Base-by-base conservation (phyloP, 345 rosid species). In the Melaleuca alternifolia region DNA sequence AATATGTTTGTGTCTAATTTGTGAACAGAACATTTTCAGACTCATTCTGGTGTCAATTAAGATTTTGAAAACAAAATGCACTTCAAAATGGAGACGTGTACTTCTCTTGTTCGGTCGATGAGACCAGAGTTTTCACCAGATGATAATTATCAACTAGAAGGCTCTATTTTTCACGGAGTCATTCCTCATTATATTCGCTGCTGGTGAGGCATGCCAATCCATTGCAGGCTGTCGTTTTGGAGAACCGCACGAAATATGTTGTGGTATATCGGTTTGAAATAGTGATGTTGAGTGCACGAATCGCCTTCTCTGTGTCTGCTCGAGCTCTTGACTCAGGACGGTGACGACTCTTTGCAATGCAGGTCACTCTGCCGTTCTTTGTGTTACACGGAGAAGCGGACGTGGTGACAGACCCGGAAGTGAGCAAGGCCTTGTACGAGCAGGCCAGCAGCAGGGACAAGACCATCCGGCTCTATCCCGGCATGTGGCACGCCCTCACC, bases 351-450 rank as follows among this genome's bases (percentile, higher is more conserved):
- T 23, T 84, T 16, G 86, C 48, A 54, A 84, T 84, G 91, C 91
- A 97, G 99, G 94, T 95, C 65, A 94, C 87, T 5, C 50, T 97
- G 4, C 98, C 99, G 16, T 97, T 97, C 92, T 89, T 96, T 20
- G 96, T 97, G 7, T 59, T 97, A 82, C 99, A 97, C n/a, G 99
- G 99, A 4, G 99, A 97, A 84, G 98, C 97, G 10, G 99, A 97
- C 86, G 94, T 56, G 10, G 97, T 97, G 83, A 97, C 99, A 5
- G 99, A 96, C 83, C 99, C 99, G 26, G 99, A 96, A 93, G 92
- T 94, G 87, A 97, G 99, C 93, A 97, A 96, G 91, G 97, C 95
- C 1, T 87, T 97, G 91, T 95, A 93, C 23, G 93, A 87, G 89
- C 92, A 87, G 90, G 95, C 98, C 7, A 88, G 96, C 84, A 91